Base-by-base conservation (phyloP, 2,329 filamentous ascomycete genomes). In the Colletotrichum gigasporum region DNA sequence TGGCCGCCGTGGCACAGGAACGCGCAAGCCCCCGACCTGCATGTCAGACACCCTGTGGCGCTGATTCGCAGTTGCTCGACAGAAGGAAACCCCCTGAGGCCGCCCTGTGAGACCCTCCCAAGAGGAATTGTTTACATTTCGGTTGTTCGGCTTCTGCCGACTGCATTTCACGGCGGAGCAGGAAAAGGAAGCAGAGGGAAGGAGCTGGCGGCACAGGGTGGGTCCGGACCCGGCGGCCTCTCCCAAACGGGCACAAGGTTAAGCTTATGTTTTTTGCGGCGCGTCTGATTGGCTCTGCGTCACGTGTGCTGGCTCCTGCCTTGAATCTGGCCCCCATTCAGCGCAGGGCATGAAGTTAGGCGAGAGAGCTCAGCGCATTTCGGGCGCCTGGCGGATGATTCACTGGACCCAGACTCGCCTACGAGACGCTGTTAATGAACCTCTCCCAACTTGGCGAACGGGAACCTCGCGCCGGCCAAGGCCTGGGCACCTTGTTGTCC, bases 401-500 rank as follows among this genome's bases (percentile, higher is more conserved):
- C 34, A n/a, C 9, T 2, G 34, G 34, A 11, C 34, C 12, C 34
- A n/a, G n/a, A n/a, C 34, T 35, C 34, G 34, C n/a, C 34, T 11
- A 41, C n/a, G 18, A 24, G 41, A 30, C n/a, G 22, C 12, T 11
- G 26, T 51, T 5, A 20, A 37, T 11, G 12, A 41, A 30, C 53
- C 20, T 47, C 9, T 30, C n/a, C 55, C 4, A 16, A 53, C 61
- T 63, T 64, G 61, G 55, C 61, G 28, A n/a, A n/a, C 55, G 61
- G 61, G 34, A 44, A 14, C 4, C 16, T 18, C n/a, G 26, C 32
- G 61, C 61, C 61, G 61, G 61, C 61, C 61, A 54, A 64, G 61
- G 16, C 26, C 55, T 61, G 26, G 47, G 61, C 61, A 26, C 18
- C 41, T 22, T 22, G 9, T 26, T 54, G 22, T 26, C 30, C 4